Percentiles rank a stretch among this genome's conserved stretches.
phyloP scores from a whole-genome alignment of 345 rosid genomes.

The Salix viminalis region DNA sequence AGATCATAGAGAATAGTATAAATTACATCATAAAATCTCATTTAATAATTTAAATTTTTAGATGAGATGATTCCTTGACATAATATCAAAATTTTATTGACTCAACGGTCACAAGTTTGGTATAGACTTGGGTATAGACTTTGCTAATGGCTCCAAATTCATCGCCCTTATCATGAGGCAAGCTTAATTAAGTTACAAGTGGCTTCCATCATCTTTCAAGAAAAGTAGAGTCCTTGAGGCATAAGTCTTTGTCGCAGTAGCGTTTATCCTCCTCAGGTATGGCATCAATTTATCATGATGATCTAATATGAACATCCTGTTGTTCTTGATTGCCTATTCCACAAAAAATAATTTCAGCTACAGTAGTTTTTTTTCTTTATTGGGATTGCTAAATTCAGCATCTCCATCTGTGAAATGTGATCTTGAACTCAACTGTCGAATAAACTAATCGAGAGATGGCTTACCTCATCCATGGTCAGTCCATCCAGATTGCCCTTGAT shows the following conservation, averaged over 20 bases:
- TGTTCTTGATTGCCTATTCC: conserved; percentile 48
- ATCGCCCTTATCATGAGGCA: conserved; percentile 64
- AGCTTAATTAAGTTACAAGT: conserved; percentile 64
- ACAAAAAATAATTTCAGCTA: not conserved
- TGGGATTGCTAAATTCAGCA: not conserved
- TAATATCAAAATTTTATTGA: no score
- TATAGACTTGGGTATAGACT: conserved; percentile 63
- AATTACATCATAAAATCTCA: no score
- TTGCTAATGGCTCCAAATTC: conserved; percentile 52
- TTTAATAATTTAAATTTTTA: no score
- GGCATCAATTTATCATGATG: conserved; percentile 75
- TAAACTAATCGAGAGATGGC: not conserved
- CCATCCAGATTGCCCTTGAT: conserved; percentile 22
- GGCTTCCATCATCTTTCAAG: conserved; percentile 69
- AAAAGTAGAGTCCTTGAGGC: conserved; percentile 69
- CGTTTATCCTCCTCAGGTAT: conserved; percentile 53
- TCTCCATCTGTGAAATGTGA: not conserved
- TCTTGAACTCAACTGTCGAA: not conserved
- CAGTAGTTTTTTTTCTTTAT: not conserved
- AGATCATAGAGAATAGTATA: no score
- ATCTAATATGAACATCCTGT: conserved; percentile 61
- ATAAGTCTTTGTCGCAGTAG: conserved; percentile 56
- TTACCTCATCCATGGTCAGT: conserved; percentile 18
- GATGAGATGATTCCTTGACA: no score
- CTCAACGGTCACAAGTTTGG: no score